Conservation (phyloP, 2,329 filamentous ascomycete genomes). For the Colletotrichum eleusines region DNA sequence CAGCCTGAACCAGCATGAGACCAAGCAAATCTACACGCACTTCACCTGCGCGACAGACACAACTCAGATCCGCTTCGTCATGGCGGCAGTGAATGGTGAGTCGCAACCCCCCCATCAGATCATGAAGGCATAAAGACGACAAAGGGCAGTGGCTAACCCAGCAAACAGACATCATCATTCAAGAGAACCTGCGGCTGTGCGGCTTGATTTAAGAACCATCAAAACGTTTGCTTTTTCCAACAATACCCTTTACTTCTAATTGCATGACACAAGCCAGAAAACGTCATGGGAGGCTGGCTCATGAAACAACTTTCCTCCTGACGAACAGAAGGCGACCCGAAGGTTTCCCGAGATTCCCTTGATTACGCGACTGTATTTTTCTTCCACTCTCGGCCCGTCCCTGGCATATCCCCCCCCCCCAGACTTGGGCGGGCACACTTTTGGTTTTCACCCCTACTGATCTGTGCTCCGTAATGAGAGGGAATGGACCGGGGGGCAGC, state of each 20-base stretch:
- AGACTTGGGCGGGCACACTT: conserved; percentile 25
- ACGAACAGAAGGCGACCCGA: conserved; percentile 40
- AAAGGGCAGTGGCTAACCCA: conserved; percentile 23
- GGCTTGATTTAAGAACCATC: conserved; percentile 83
- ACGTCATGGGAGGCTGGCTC: conserved; percentile 42
- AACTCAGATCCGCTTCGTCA: conserved; percentile 99
- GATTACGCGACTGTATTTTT: conserved; percentile 41
- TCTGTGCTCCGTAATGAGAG: conserved; percentile 30
- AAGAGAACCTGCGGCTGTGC: conserved; percentile 97
- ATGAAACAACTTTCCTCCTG: conserved; percentile 41
- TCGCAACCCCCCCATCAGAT: conserved; percentile 25
- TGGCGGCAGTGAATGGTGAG: conserved; percentile 98
- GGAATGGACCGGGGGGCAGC: conserved; percentile 23
- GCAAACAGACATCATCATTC: conserved; percentile 93
- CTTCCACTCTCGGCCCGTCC: conserved; percentile 35
- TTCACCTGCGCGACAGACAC: conserved; percentile 99
- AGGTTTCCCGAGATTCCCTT: conserved; percentile 41
- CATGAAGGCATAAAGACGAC: conserved; percentile 5
- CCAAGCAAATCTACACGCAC: conserved; percentile 99
- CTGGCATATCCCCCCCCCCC: conserved; percentile 32
- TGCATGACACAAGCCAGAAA: conserved; percentile 43
- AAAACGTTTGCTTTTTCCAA: conserved; percentile 50
- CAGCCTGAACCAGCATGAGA: conserved; percentile 98
- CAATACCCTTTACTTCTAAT: conserved; percentile 58
- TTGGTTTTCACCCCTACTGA: conserved; percentile 34